phyloP scores from a whole-genome alignment of 1,284 basidiomycete genomes.

The Ceratobasidium sp. region DNA sequence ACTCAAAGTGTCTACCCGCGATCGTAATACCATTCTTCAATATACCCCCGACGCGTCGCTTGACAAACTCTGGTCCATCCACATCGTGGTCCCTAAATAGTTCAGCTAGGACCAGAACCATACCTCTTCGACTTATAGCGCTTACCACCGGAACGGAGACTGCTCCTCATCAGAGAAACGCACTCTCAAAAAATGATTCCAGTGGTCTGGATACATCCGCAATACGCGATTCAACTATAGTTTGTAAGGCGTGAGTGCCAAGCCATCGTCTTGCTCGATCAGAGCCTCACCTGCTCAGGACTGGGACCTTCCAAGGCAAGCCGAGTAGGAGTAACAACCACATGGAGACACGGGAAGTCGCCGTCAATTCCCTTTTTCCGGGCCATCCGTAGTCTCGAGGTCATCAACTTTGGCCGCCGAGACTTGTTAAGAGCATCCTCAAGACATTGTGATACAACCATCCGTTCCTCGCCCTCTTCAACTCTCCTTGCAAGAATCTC shows the following conservation, averaged over 20 bases:
- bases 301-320: slow-evolving; percentile 65
- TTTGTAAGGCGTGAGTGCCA: neutral
- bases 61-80: slow-evolving; percentile 57
- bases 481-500: slow-evolving; percentile 57
- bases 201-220: slow-evolving; percentile 49
- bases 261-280: neutral
- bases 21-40: slow-evolving; percentile 57
- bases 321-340: slow-evolving; percentile 65
- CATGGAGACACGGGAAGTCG: slow-evolving; percentile 63
- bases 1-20: slow-evolving; percentile 59
- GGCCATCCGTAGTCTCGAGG: slow-evolving; percentile 40
- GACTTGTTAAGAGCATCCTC: slow-evolving; percentile 49
- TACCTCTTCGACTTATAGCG: neutral
- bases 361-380: slow-evolving; percentile 42
- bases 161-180: slow-evolving; percentile 65
- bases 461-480: slow-evolving; percentile 50
- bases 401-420: slow-evolving; percentile 42
- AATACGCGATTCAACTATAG: slow-evolving; percentile 62
- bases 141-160: slow-evolving; percentile 54
- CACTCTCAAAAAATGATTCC: slow-evolving; percentile 67
- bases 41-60: slow-evolving; percentile 53
- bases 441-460: slow-evolving; percentile 61
- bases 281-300: slow-evolving; percentile 55
- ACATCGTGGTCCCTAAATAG: slow-evolving; percentile 54
- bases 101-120: slow-evolving; percentile 1